Base-by-base conservation (phyloP, 2,329 filamentous ascomycete species). In the Aspergillus novofumigatus region DNA sequence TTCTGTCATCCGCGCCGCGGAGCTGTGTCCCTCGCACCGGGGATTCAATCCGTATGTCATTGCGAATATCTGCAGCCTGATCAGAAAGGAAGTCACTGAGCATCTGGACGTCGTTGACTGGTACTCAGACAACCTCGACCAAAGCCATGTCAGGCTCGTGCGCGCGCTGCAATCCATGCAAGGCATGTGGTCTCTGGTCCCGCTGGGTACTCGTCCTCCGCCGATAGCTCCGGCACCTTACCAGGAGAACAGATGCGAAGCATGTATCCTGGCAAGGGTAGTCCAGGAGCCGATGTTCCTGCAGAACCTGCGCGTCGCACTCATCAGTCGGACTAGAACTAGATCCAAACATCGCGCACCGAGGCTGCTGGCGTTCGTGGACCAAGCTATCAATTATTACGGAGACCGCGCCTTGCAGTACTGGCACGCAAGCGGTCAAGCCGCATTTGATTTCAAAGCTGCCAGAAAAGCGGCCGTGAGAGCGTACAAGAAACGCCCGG, bases 221-320 rank as follows among this genome's bases (percentile, higher is more conserved):
- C 51, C 17, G 58, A 32, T 32, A 54, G 50, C 55, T 62, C 64
- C 11, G 63, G 64, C 61, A 52, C 29, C 7, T 70, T 68, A 47
- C 45, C 72, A 77, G 58, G 56, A 53, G 21, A 70, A 74, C 50
- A 51, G 58, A 8, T 78, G 75, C 56, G 61, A 72, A 28, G 75
- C 70, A 0, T 78, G 75, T 49, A 74, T 76, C 51, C 45, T 77
- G 9, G 62, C 68, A 6, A 64, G 70, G 0, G 61, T 78, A 11
- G 65, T 66, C 1, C 52, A 57, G 0, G 58, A 72, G 50, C 62
- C 65, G 3, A 44, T 59, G 1, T 58, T 58, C 1, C 38, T 77
- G 17, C 64, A 64, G 20, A 67, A 73, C 47, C 59, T 78, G 10
- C 67, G 72, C 1, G 54, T 64, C 1, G 55, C 65, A 1, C 44